These are phyloP conservation scores for Chaetoceros muelleri DNA, from an alignment of 108 stramenopile genomes.

Conservation along the genomic window DNA sequence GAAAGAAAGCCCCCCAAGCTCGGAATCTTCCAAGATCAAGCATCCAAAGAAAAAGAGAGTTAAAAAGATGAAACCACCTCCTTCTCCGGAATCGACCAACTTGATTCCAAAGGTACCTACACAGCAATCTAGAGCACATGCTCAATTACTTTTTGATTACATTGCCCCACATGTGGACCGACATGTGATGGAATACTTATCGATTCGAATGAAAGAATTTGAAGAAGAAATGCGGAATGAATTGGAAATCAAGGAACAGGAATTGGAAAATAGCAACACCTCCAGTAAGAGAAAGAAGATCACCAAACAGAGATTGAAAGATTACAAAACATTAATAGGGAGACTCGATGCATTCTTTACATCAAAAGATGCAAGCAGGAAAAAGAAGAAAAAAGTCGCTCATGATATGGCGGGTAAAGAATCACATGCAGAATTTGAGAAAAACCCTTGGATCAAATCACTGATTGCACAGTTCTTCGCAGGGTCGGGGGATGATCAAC, in stretches of 20 bases:
- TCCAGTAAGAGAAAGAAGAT: background rate
- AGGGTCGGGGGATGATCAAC: too few relatives aligned
- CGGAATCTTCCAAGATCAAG: too few relatives aligned
- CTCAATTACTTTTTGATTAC: background rate
- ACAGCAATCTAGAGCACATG: background rate
- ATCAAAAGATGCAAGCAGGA: background rate
- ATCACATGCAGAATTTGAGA: too few relatives aligned
- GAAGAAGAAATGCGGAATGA: background rate
- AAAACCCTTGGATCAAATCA: background rate
- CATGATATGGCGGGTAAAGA: background rate
- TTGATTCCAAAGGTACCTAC: background rate
- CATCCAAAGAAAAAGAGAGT: background rate
- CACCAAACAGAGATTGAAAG: background rate
- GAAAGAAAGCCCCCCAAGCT: too few relatives aligned
- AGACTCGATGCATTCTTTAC: background rate
- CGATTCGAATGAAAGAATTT: background rate
- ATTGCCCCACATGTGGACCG: background rate
- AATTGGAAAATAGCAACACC: background rate
- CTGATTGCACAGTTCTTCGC: background rate
- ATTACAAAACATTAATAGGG: background rate
- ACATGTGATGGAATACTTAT: background rate
- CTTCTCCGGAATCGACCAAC: background rate
- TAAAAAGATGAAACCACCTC: background rate
- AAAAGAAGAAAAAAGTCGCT: background rate
- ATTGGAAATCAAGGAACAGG: background rate